Evolutionary conservation across 208 protist species (phyloP).

Genomic region (Phytomonas francai): DNA sequence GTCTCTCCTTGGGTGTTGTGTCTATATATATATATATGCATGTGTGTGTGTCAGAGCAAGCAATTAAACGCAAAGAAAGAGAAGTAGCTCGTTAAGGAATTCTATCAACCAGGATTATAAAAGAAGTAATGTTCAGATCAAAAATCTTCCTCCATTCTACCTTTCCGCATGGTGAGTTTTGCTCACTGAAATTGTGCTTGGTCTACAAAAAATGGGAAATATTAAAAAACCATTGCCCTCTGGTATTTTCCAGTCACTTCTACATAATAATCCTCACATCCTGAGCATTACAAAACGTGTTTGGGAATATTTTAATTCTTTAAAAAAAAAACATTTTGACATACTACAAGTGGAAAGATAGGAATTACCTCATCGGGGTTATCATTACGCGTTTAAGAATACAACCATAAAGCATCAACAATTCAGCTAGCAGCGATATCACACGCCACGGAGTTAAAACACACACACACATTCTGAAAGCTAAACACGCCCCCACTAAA

Average conservation of each 20-base stretch:
- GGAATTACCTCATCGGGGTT: background rate
- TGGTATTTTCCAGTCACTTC: background rate
- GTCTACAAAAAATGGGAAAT: background rate
- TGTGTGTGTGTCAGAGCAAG: background rate
- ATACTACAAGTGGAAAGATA: background rate
- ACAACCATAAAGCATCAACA: background rate
- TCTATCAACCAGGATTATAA: background rate
- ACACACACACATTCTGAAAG: background rate
- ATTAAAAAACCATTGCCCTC: background rate
- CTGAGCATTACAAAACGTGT: background rate
- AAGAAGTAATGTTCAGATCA: background rate
- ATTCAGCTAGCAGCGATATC: background rate
- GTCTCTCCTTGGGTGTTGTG: background rate
- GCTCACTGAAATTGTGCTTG: background rate
- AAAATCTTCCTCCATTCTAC: background rate
- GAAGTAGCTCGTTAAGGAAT: background rate
- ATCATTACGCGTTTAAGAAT: background rate
- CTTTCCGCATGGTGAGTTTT: background rate
- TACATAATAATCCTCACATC: background rate
- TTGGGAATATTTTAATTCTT: background rate
- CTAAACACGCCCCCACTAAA: background rate
- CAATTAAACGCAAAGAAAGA: background rate
- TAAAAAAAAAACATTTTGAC: background rate
- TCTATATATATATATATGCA: conserved; percentile 6
- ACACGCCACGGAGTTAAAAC: background rate